phyloP scores from a whole-genome alignment of 164 flowering plant genomes.

The Chimonanthus salicifolius region DNA sequence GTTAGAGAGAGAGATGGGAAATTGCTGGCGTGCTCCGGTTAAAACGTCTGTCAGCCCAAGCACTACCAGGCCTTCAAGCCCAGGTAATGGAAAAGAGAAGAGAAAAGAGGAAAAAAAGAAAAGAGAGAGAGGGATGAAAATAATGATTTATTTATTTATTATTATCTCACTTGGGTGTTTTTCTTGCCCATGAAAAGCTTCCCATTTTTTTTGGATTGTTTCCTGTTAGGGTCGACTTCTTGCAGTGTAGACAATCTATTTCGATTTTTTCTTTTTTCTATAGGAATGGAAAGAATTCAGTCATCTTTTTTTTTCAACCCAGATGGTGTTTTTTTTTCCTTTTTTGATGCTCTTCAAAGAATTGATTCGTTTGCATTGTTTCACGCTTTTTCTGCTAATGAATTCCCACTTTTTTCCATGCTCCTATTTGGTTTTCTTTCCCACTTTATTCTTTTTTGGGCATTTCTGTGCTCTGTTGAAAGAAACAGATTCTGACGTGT shows the following conservation, averaged over 20 bases:
- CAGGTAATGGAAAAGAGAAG: neutral
- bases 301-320: neutral
- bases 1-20: conserved; percentile 1
- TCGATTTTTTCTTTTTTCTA: neutral
- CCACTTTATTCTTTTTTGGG: neutral
- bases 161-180: neutral
- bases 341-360: neutral
- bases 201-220: too few relatives aligned
- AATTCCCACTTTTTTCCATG: too few relatives aligned
- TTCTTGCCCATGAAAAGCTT: neutral
- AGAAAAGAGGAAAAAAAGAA: too few relatives aligned
- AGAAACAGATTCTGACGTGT: neutral
- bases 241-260: too few relatives aligned
- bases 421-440: neutral
- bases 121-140: neutral
- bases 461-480: too few relatives aligned
- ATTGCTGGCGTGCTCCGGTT: neutral
- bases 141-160: neutral
- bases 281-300: neutral
- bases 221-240: too few relatives aligned
- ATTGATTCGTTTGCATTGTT: neutral
- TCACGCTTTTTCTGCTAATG: too few relatives aligned
- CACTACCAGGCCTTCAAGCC: neutral
- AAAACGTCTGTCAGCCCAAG: neutral
- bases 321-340: neutral